Conservation (phyloP, 192 early-diverging fungal genomes). For the Gaertneriomyces sp. region DNA sequence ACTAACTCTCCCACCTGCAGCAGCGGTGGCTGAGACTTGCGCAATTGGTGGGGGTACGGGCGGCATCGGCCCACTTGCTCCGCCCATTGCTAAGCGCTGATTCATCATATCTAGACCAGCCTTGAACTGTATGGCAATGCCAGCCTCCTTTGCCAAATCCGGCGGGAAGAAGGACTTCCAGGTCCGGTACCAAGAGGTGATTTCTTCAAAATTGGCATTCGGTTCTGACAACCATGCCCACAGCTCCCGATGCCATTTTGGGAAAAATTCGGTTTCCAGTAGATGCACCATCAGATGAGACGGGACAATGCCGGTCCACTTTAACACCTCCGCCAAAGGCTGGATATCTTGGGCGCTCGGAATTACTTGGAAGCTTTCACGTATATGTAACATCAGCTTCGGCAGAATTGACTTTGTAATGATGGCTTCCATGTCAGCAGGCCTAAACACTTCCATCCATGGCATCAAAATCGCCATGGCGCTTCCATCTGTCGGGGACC, state of each 20-base stretch:
- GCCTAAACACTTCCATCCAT: slow-evolving; percentile 65
- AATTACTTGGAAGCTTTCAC: slow-evolving; percentile 65
- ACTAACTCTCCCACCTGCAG: slow-evolving; percentile 21
- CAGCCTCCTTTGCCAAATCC: slow-evolving; percentile 36
- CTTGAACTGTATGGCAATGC: slow-evolving; percentile 56
- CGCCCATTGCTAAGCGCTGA: slow-evolving; percentile 27
- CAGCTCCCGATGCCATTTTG: slow-evolving; percentile 69
- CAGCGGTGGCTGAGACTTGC: slow-evolving; percentile 14
- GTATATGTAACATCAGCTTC: slow-evolving; percentile 59
- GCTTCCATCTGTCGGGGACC: slow-evolving; percentile 59
- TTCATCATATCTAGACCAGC: slow-evolving; percentile 74
- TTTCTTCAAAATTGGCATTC: slow-evolving; percentile 54
- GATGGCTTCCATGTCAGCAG: slow-evolving; percentile 58
- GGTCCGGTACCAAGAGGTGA: slow-evolving; percentile 64
- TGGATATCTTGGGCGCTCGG: slow-evolving; percentile 67
- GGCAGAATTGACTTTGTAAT: slow-evolving; percentile 64
- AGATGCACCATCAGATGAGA: slow-evolving; percentile 53
- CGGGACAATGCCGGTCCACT: slow-evolving; percentile 58
- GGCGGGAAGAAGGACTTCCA: slow-evolving; percentile 61
- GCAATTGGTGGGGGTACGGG: slow-evolving; percentile 29
- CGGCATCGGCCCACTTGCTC: slow-evolving; percentile 29
- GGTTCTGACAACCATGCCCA: slow-evolving; percentile 65
- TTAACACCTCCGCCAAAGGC: slow-evolving; percentile 59
- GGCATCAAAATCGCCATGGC: slow-evolving; percentile 45
- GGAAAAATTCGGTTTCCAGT: slow-evolving; percentile 75